These are phyloP conservation scores for Tolypocladium album DNA, from an alignment of 2,329 filamentous ascomycete genomes.

Conservation along the genomic window DNA sequence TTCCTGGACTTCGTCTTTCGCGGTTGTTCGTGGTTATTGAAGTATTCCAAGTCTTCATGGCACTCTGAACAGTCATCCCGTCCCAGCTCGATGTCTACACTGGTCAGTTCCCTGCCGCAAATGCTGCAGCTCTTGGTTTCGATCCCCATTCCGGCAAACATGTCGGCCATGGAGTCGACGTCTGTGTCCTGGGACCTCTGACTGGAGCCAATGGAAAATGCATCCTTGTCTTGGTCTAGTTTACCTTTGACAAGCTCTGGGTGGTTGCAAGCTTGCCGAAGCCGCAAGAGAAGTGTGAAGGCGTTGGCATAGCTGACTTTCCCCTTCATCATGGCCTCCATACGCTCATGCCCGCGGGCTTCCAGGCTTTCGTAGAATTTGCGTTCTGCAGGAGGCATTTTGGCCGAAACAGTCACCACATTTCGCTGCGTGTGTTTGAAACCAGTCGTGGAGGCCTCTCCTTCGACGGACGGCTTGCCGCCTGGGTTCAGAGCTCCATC, in stretches of 20 bases:
- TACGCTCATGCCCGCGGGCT: slow-evolving; percentile 71
- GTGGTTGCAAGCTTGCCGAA: slow-evolving; percentile 92
- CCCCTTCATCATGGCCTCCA: slow-evolving; percentile 80
- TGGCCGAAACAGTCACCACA: slow-evolving; percentile 66
- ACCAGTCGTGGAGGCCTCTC: slow-evolving; percentile 44
- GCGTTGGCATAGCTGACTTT: slow-evolving; percentile 88
- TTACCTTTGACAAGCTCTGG: slow-evolving; percentile 79
- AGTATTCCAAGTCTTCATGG: slow-evolving; percentile 58
- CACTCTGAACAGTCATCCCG: slow-evolving; percentile 61
- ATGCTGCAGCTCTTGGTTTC: slow-evolving; percentile 71
- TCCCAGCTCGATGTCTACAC: slow-evolving; percentile 29
- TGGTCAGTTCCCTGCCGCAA: slow-evolving; percentile 59
- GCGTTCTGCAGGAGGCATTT: slow-evolving; percentile 71
- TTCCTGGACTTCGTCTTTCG: slow-evolving; percentile 21
- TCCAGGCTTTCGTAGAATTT: slow-evolving; percentile 80
- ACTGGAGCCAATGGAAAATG: slow-evolving; percentile 53
- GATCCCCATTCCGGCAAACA: slow-evolving; percentile 78
- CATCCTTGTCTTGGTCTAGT: slow-evolving; percentile 79
- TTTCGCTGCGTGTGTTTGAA: slow-evolving; percentile 92
- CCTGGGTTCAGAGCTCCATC: slow-evolving; percentile 72
- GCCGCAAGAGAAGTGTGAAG: slow-evolving; percentile 77
- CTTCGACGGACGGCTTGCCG: slow-evolving; percentile 47
- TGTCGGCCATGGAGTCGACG: slow-evolving; percentile 72
- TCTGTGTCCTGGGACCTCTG: slow-evolving; percentile 49
- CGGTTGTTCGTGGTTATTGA: slow-evolving; percentile 36